Conservation (phyloP, 2,329 filamentous ascomycete genomes). For the Aspergillus transmontanensis region DNA sequence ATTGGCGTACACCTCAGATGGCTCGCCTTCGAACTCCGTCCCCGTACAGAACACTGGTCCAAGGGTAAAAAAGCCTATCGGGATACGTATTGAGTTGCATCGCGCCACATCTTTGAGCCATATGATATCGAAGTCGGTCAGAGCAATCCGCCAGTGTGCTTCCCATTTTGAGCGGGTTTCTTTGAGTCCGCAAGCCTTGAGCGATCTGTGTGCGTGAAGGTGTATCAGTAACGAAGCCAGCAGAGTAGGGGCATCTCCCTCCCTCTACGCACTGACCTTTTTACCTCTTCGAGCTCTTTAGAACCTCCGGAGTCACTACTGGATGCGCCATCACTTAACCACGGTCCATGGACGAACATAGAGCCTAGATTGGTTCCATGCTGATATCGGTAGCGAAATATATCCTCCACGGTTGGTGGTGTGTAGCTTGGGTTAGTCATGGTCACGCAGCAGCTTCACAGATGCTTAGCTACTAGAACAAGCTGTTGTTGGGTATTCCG, state of each 20-base stretch:
- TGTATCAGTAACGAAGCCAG: not conserved
- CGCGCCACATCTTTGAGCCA: slow-evolving; percentile 57
- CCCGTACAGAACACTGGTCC: slow-evolving; percentile 53
- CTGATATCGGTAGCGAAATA: slow-evolving; percentile 60
- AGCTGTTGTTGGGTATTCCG: not conserved
- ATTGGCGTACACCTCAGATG: slow-evolving; percentile 52
- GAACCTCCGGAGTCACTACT: slow-evolving; percentile 42
- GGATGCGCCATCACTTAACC: slow-evolving; percentile 57
- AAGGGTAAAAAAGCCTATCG: slow-evolving; percentile 62
- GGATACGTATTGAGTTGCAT: slow-evolving; percentile 61
- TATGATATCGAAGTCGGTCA: slow-evolving; percentile 54
- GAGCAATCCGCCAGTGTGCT: slow-evolving; percentile 54
- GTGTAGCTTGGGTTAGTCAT: not conserved
- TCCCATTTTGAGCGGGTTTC: slow-evolving; percentile 55
- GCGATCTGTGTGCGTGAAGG: slow-evolving; percentile 31
- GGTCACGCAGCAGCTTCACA: not conserved
- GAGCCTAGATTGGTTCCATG: slow-evolving; percentile 62
- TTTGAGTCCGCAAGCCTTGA: slow-evolving; percentile 52
- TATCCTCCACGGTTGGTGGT: slow-evolving; percentile 22
- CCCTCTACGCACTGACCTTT: slow-evolving; percentile 30
- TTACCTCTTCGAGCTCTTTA: slow-evolving; percentile 57
- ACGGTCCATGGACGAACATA: slow-evolving; percentile 63
- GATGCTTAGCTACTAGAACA: not conserved
- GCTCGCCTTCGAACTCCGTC: slow-evolving; percentile 54
- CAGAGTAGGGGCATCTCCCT: not conserved